Evolutionary conservation across 2,329 filamentous ascomycete genomes (phyloP), one percentile per base, ranked within the genome.

Genomic region (Fusarium tjaetaba): DNA sequence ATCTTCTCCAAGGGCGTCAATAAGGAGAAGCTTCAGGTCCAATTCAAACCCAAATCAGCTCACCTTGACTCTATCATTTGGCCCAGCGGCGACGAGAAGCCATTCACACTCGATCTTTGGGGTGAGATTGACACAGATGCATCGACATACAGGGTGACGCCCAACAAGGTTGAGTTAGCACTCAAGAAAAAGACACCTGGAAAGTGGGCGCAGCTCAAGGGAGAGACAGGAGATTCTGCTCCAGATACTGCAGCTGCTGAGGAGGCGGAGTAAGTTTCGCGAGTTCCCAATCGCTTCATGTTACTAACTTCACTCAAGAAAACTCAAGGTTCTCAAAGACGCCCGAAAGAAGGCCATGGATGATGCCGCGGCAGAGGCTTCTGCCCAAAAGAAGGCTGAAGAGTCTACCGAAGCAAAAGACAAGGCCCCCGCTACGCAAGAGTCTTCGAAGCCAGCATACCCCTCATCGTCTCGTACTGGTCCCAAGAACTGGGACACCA

Each of bases 401-500:
- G 18, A 56, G 11, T 30, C 70, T 5, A 42, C 60, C 8, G 42
- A 76, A 20, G 41, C 42, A 22, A 69, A 73, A n/a, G 58, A 46
- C n/a, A 70, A 76, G 39, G 46, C 26, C 5, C 39, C 73, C 9
- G 46, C 57, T 2, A 30, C 48, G 4, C 20, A 28, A 61, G 32
- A 73, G 10, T 22, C 60, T 11, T 28, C 68, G 22, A 36, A 62
- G 18, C 56, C 70, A 20, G 80, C 87, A 0, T 98, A 98, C 80
- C 96, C 96, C 2, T 96, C 95, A 0, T 98, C 95, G 2, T 96
- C 96, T 18, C 92, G 91, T 70, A 87, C 84, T 3, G 96, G 95
- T 1, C 90, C 93, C 7, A 97, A 97, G 83, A 89, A 99, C 83
- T 99, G 96, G 96, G 96, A 99, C 80, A 93, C 91, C 71, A 79